Evolutionary conservation across 2,329 filamentous ascomycete genomes (phyloP), one percentile per base, ranked within the genome.

Genomic region (Xylariaceae sp.): DNA sequence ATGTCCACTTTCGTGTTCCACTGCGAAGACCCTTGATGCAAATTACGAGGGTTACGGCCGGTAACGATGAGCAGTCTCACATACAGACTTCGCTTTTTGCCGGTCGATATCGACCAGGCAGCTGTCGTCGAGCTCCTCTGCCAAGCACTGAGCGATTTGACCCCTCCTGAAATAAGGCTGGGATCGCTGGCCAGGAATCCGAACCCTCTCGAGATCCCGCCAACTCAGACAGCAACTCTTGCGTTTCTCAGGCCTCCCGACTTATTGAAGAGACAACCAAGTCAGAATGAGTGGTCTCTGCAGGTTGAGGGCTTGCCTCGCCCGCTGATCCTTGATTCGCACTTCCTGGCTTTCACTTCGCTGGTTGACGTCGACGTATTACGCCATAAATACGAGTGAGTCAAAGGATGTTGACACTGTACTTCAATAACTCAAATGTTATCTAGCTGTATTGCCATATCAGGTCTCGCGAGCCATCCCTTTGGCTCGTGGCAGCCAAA

Each of bases 401-500:
- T 26, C 22, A 26, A 26, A 26, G 22, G 22, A 6, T 26, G 22
- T 11, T 26, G n/a, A 6, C 22, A 6, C 11, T 26, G 22, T 6
- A 6, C 6, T 26, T 11, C 6, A 26, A 11, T 26, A 6, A 11
- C 22, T 26, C 22, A 26, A 6, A 26, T 11, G 22, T 37, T 24
- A 8, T 24, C 13, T 33, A 55, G 51, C 31, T 56, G 52, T 15
- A 51, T 56, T 28, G 53, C 47, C 4, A 48, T 54, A 12, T 51
- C 53, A 3, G 52, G 53, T 4, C 39, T 56, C 6, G 46, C 43
- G 22, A 53, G 52, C n/a, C 50, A 56, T 24, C 53, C 53, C 2
- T 52, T 56, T 24, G 50, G 52, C 12, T 54, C 48, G 9, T 56
- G 53, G 53, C 51, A 54, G 24, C 44, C 48, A 1, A 48, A 49